Evolutionary conservation across 208 protist genomes (phyloP), one percentile per base, ranked within the genome.

Genomic region (Zelonia costaricensis): DNA sequence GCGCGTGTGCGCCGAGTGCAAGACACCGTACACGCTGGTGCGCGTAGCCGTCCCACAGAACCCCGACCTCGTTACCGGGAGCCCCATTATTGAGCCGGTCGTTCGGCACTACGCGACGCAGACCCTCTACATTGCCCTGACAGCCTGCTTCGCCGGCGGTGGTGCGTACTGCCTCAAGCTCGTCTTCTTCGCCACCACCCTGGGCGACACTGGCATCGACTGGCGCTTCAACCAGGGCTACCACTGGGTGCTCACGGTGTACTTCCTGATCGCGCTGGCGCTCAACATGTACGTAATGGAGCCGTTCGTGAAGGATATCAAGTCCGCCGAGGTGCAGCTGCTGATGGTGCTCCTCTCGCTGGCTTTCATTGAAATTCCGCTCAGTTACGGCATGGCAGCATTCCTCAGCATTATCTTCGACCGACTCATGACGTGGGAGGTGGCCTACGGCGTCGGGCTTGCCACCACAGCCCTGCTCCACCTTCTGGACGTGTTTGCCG

Each of bases 1-100:
- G 31, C 57, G 56, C 51, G 57, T 72, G 39, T 72, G 65, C 39
- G 65, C 65, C 3, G 65, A 72, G 51, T 72, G 65, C 57, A 72
- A 72, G 35, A 65, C 65, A n/a, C 65, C 65, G 22, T 72, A 72
- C 43, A 63, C 58, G 18, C 45, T 72, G 0, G 57, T 65, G 36
- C 65, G 65, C 20, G 57, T 72, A 0, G 12, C 54, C 8, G 65
- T 65, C 33, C 51, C 65, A n/a, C 57, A 65, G 25, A 63, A 47
- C 36, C 6, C 57, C 0, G 42, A 65, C 35, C 65, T 65, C 30
- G 28, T 72, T 42, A 72, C 65, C 12, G 13, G 51, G 23, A 65
- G 49, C 22, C 65, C 57, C 30, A 45, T 72, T 51, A 65, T 72
- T 8, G 65, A 72, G 57, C 53, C 65, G 18, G 57, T 20, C 7